A percentile compares a stretch with the other conserved stretches of the same genome.
phyloP scores from a whole-genome alignment of 1,139 yeast species.

The Saccharomycopsis crataegensis region DNA sequence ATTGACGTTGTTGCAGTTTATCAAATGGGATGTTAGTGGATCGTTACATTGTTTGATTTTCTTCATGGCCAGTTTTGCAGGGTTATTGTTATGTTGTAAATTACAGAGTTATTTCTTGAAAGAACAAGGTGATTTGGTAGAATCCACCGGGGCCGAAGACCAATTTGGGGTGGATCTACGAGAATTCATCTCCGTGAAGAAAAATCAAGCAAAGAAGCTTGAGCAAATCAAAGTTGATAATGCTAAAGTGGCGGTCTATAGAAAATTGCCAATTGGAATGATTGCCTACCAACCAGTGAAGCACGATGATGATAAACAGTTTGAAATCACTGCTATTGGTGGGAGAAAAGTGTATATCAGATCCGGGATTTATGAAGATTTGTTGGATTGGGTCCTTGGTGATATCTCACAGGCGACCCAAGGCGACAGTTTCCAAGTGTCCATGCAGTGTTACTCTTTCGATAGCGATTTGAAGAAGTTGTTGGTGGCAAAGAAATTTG shows the following conservation, averaged over 20 bases:
- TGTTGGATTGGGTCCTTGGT: conserved; percentile 41
- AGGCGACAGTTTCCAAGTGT: not conserved
- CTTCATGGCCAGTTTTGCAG: conserved; percentile 22
- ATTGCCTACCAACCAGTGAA: conserved; percentile 33
- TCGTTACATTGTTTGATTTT: conserved; percentile 26
- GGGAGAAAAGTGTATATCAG: conserved; percentile 58
- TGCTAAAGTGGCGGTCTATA: conserved; percentile 49
- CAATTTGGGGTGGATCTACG: conserved; percentile 50
- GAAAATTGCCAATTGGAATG: conserved; percentile 63
- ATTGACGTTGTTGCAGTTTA: conserved; percentile 24
- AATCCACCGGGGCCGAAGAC: conserved; percentile 38
- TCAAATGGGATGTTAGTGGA: not conserved
- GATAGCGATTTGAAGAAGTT: conserved; percentile 3
- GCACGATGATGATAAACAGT: conserved; percentile 30
- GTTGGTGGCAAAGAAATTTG: not conserved
- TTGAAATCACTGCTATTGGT: conserved; percentile 50
- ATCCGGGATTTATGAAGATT: conserved; percentile 55
- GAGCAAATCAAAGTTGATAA: conserved; percentile 27
- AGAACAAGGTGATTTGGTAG: conserved; percentile 39
- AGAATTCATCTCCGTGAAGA: conserved; percentile 32
- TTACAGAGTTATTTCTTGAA: conserved; percentile 32
- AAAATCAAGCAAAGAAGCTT: conserved; percentile 29
- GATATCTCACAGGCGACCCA: not conserved
- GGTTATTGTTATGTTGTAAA: conserved; percentile 28
- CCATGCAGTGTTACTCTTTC: conserved; percentile 5